Evolutionary conservation across 345 rosid genomes (phyloP), one percentile per base, ranked within the genome.

Genomic region (Hibiscus tridactylites): DNA sequence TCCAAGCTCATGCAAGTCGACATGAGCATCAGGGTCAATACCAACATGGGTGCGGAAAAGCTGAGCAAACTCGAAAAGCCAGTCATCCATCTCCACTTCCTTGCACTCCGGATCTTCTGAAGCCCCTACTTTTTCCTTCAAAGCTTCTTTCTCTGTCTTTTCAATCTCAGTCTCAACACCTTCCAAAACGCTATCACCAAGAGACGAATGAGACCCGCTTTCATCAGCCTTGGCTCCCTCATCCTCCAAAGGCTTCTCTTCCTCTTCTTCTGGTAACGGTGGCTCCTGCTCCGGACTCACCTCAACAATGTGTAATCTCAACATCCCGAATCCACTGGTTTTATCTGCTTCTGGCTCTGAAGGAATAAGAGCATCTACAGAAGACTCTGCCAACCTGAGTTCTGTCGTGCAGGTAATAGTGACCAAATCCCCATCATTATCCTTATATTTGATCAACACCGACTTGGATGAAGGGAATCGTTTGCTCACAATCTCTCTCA

Each of bases 11-110:
- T 95, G 97, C 80, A 92, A 82, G 64, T 92, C 99, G 17, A 95
- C 70, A 79, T 95, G 99, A 79, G 92, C 97, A 82, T 95, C 97
- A 0, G 99, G 93, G 79, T 95, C 99, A 66, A 95, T 88, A 12
- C 99, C 97, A 6, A 90, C 89, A 71, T 90, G 92, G 65, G 90
- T 83, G 52, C 97, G 88, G 84, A 95, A 95, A 31, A 95, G 88
- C 80, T 92, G 97, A 46, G 99, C 97, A 81, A 95, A 95, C 68
- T 95, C 99, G 80, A 89, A 90, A 75, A 95, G 76, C 97, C 97
- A 95, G 79, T 95, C 99, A 78, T 95, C 99, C 89, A 92, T 92
- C 90, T 92, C 97, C 60, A 87, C 76, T 81, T 95, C 97, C 82
- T 84, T 92, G 74, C 81, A 76, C 72, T 90, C 97, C 7, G 85